These are phyloP conservation scores for Forsythia suspensa DNA, from an alignment of 257 asterid genomes.

Conservation along the genomic window DNA sequence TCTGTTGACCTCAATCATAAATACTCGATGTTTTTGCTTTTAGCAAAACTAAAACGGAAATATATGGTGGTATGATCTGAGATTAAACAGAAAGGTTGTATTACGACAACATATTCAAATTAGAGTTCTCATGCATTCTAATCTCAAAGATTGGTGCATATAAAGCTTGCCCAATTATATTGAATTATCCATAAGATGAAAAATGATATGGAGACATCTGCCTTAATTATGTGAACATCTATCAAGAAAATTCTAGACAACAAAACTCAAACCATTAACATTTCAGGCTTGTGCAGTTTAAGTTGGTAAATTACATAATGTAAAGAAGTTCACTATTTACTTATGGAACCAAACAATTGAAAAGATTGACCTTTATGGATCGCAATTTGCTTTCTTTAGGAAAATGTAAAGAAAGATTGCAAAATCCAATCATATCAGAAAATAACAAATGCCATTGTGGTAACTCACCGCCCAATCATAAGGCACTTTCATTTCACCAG, in stretches of 20 bases:
- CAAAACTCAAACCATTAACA: background rate
- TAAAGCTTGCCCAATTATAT: background rate
- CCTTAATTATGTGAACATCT: background rate
- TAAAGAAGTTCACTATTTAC: constrained; percentile 4
- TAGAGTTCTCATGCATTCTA: background rate
- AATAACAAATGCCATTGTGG: constrained; percentile 15
- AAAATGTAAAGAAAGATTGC: background rate
- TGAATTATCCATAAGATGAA: background rate
- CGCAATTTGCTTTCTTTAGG: background rate
- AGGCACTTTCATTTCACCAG: constrained; percentile 95
- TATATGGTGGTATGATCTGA: background rate
- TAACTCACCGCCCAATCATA: constrained; percentile 98
- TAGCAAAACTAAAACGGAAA: too few species aligned
- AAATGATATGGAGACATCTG: background rate
- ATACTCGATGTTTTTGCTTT: background rate
- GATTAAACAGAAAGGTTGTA: background rate
- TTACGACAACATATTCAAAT: background rate
- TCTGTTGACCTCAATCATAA: background rate
- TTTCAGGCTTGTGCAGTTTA: background rate
- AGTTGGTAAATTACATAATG: background rate
- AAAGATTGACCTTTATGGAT: background rate
- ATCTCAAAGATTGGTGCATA: background rate
- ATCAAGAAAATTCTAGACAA: background rate
- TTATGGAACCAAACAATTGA: background rate
- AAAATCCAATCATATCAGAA: background rate